These are phyloP conservation scores for Penicillium alfredii DNA, from an alignment of 495 filamentous ascomycete genomes.

Conservation along the genomic window DNA sequence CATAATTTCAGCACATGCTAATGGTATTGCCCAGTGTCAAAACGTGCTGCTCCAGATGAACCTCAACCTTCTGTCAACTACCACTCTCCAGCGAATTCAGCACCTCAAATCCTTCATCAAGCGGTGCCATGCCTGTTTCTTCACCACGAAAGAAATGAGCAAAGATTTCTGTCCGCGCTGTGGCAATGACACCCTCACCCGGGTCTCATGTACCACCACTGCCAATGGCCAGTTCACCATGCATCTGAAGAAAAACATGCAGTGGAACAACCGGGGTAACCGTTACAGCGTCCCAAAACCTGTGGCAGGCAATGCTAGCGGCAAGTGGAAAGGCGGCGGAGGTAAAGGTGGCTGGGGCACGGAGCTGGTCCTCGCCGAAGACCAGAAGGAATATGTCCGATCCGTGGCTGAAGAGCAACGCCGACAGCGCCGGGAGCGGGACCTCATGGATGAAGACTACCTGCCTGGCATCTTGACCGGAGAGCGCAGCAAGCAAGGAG, in stretches of 20 bases:
- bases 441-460: constrained; percentile 94
- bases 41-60: constrained; percentile 93
- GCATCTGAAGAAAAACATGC: constrained; percentile 90
- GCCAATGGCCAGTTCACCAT: constrained; percentile 73
- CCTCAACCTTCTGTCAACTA: constrained; percentile 77
- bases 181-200: constrained; percentile 78
- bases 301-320: constrained; percentile 69
- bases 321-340: constrained; percentile 65
- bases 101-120: constrained; percentile 81
- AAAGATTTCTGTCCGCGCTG: constrained; percentile 94
- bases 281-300: constrained; percentile 88
- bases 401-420: constrained; percentile 58
- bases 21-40: constrained; percentile 48
- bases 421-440: constrained; percentile 55
- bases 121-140: constrained; percentile 92
- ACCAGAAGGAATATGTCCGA: constrained; percentile 86
- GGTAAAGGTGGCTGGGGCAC: constrained; percentile 85
- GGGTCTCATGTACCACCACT: constrained; percentile 80
- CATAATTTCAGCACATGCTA: constrained; percentile 6
- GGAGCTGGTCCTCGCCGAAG: constrained; percentile 78
- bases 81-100: constrained; percentile 63
- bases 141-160: constrained; percentile 72
- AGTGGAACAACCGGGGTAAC: constrained; percentile 91
- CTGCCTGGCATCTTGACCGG: constrained; percentile 82
- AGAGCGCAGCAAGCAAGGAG: constrained; percentile 54